Conservation (phyloP, 768 basidiomycete species). For the Suillus luteus region DNA sequence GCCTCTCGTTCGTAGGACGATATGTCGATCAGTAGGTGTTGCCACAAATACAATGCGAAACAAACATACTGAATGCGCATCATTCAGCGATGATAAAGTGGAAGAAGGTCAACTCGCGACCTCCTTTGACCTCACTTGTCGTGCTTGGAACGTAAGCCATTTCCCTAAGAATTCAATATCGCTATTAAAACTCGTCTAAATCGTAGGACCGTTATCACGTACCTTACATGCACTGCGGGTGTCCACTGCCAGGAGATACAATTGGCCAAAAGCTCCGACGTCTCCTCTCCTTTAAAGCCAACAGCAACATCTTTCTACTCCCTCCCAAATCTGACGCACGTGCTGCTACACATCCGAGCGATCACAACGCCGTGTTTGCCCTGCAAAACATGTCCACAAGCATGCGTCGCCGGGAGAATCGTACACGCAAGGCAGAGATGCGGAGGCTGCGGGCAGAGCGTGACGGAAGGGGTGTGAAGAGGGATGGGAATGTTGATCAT, state of each 20-base stretch:
- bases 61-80: neutral
- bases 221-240: conserved; percentile 61
- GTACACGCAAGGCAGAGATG: conserved; percentile 29
- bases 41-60: neutral
- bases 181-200: neutral
- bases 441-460: conserved; percentile 32
- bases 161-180: neutral
- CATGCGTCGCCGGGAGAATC: conserved; percentile 24
- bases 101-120: conserved; percentile 46
- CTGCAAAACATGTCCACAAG: conserved; percentile 27
- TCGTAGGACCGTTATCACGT: conserved; percentile 47
- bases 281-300: conserved; percentile 15
- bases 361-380: conserved; percentile 50
- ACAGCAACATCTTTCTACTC: conserved; percentile 26
- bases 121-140: conserved; percentile 52
- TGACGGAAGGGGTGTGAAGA: conserved; percentile 14
- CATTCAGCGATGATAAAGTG: conserved; percentile 51
- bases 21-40: conserved; percentile 54
- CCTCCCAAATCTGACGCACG: conserved; percentile 36
- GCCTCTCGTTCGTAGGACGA: conserved; percentile 40
- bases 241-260: conserved; percentile 50
- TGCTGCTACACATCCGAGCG: conserved; percentile 52
- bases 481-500: conserved; percentile 21
- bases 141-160: conserved; percentile 46
- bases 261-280: conserved; percentile 47